Evolutionary conservation across 2,329 filamentous ascomycete species (phyloP), one percentile per base, ranked within the genome.

Genomic region (Trichoderma brevicompactum): DNA sequence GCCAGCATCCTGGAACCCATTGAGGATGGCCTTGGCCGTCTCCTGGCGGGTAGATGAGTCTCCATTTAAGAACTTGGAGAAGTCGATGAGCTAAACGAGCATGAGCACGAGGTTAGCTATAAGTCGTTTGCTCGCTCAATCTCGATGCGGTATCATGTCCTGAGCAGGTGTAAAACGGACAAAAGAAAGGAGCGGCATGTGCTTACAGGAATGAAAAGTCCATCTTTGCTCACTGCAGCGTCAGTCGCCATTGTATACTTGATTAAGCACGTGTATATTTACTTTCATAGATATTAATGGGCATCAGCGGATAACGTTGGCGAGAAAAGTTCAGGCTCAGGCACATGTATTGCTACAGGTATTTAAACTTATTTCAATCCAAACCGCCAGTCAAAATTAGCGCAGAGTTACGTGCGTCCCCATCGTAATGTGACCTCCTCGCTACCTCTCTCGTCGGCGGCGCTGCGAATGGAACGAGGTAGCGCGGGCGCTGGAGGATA

Each of bases 1-100:
- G 65, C 94, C 94, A 2, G 93, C 91, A 1, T 85, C 89, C 72
- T 93, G 90, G 80, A 97, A 96, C 48, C 92, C 93, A 61, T 87
- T 74, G 12, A 94, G 87, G 70, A 97, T 88, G 46, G 89, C 86
- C 61, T 87, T 78, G 23, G 92, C 93, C 1, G 91, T 87, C 49
- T 83, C 78, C 58, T 83, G 79, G 70, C 89, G 90, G 70, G 90
- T 81, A 9, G 81, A 72, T 0, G 85, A 79, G 19, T 83, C 82
- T 40, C 90, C 90, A 65, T 83, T 77, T 28, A 92, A 85, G 77
- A 94, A 95, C 49, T 82, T 82, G 12, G 86, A 87, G 75, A 96
- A 94, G 81, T 96, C 76, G 50, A 75, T 72, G 65, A 75, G 70
- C 72, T 73, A 60, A 17, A 41, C 44, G 13, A 8, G 13, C 23